Evolutionary conservation across 495 filamentous ascomycete genomes (phyloP), one percentile per base, ranked within the genome.

Genomic region (Beverwykella pulmonaria): DNA sequence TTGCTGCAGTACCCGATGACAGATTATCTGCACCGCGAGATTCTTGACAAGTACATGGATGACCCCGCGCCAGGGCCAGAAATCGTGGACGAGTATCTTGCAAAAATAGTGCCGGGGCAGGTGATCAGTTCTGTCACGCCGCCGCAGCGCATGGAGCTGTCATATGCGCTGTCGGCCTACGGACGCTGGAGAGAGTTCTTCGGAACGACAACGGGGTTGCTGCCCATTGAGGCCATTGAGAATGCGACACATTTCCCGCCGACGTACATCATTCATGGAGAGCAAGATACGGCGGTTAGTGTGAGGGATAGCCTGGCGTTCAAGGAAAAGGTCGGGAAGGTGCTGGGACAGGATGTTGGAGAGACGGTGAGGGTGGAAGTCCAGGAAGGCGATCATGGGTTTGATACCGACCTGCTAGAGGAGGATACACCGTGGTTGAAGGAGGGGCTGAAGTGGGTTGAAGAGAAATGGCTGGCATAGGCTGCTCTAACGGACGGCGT

Each of bases 1-100:
- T 53, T 67, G 0, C 17, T 30, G n/a, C 70, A 69, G 20, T 72
- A 69, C 49, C 70, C 70, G 8, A 67, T 69, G 57, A 52, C 66
- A 36, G 36, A 26, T 32, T 53, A 9, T 26, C 20, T 47, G 6
- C 34, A 56, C 12, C 23, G 23, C 5, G 30, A 34, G 17, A 34
- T 61, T 2, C 15, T 22, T 1, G 36, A 48, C 0, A 19, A 57
- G 46, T n/a, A 27, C 41, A 39, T 53, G 25, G 39, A 36, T 17
- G 20, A 30, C n/a, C 30, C 58, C 1, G 30, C 44, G 1, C 66
- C 70, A 25, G 39, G 29, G 1, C n/a, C 36, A 9, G 22, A 39
- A n/a, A 25, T 55, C 10, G 46, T 72, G 6, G 54, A 59, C 20
- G 29, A 63, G 41, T 49, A 59, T 23, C 36, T 72, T 20, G 57